Evolutionary conservation across 345 rosid genomes (phyloP).

Genomic region (Rhizophora apiculata): DNA sequence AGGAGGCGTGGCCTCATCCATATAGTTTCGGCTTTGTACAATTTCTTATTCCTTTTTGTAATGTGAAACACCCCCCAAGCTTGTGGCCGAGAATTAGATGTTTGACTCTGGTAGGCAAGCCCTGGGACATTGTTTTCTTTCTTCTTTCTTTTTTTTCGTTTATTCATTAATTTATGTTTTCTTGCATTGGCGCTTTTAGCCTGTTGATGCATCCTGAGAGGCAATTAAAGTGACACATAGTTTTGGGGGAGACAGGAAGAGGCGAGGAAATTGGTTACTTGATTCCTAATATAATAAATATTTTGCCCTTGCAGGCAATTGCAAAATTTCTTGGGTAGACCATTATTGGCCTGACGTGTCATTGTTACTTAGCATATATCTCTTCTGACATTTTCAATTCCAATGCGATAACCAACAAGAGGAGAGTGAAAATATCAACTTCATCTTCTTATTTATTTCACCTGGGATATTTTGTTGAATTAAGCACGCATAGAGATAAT

Average conservation of each 20-base stretch:
- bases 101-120: background rate
- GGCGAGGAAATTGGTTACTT: background rate
- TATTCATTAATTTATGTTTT: background rate
- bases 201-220: background rate
- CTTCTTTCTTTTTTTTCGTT: background rate
- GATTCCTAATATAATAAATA: too few relatives aligned
- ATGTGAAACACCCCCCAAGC: background rate
- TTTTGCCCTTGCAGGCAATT: too few relatives aligned
- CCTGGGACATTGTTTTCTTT: constrained; percentile 7
- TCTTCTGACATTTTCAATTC: too few relatives aligned
- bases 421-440: too few relatives aligned
- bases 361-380: too few relatives aligned
- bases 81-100: constrained; percentile 10
- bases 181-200: background rate
- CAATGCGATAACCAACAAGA: too few relatives aligned
- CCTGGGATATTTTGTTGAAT: too few relatives aligned
- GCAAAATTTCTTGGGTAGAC: too few relatives aligned
- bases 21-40: background rate
- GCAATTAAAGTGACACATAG: too few relatives aligned
- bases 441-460: too few relatives aligned
- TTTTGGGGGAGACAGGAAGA: background rate
- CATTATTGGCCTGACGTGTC: too few relatives aligned
- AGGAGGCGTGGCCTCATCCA: constrained; percentile 28
- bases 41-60: background rate
- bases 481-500: too few relatives aligned